Evolutionary conservation across 2,329 filamentous ascomycete genomes (phyloP), one percentile per base, ranked within the genome.

Genomic region (Aspergillus sp.): DNA sequence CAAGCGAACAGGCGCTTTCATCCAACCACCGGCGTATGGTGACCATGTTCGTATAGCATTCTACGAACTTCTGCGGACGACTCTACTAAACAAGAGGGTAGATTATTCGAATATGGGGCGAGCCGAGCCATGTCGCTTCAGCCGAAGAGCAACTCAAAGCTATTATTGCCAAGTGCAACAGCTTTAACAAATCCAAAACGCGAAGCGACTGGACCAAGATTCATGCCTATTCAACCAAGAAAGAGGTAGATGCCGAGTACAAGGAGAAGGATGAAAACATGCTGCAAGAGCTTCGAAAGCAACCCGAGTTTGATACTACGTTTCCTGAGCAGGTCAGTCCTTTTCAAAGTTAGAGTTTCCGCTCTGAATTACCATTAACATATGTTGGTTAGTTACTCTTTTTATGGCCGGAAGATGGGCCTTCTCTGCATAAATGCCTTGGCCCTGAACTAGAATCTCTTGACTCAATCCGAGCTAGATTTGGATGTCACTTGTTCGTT

Each of bases 381-480:
- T 33, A 14, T 27, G 44, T 19, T 17, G 19, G 19, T 17, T 58
- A 74, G 66, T 68, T 78, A 14, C 63, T 73, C 1, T 80, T 81
- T 52, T 64, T 77, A 19, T 82, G 79, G 80, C 80, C 79, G 3
- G 60, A 65, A 1, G 68, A 76, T 33, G 77, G 80, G 6, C 74
- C 76, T 37, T 66, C 72, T 0, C 65, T 79, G 3, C 66, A 73
- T 12, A 70, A 77, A 11, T 66, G 74, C 11, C 68, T 82, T 12
- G 80, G 79, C 1, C 54, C 61, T 9, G 72, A 73, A 37, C 70
- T 75, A 8, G 78, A 82, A 62, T 71, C 70, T 5, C 69, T 83
- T 4, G 80, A 83, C 60, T 61, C 66, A 6, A 73, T 82, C 12
- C 75, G 80, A 4, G 68, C 69, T 35, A 70, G 71, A 23, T 73